Evolutionary conservation across 148 eudicot genomes (phyloP).

Genomic region (Euryodendron excelsum): DNA sequence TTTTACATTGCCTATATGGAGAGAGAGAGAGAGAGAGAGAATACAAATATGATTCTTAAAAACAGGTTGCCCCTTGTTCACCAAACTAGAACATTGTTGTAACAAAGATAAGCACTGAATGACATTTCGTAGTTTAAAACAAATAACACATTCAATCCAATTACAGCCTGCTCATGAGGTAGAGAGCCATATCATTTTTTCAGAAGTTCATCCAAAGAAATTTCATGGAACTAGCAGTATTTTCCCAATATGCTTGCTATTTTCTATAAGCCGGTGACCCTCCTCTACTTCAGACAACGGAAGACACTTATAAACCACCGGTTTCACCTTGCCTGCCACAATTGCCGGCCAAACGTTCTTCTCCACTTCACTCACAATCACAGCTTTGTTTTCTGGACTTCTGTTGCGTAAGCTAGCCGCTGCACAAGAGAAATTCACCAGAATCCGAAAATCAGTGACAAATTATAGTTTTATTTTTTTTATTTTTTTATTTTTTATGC

Average conservation of each 20-base stretch:
- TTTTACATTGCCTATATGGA: too few species aligned
- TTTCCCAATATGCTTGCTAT: slow-evolving; percentile 86
- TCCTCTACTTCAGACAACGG: slow-evolving; percentile 70
- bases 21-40: background rate
- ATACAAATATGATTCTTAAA: too few species aligned
- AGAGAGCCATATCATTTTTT: too few species aligned
- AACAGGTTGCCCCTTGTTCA: too few species aligned
- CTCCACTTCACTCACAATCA: slow-evolving; percentile 80
- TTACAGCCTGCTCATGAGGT: too few species aligned
- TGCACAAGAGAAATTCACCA: slow-evolving; percentile 17
- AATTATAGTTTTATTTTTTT: too few species aligned
- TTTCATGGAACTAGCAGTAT: slow-evolving; percentile 59
- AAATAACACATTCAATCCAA: too few species aligned
- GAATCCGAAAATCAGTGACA: background rate
- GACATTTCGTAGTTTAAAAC: too few species aligned
- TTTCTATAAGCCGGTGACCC: slow-evolving; percentile 77
- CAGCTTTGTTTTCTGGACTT: slow-evolving; percentile 70
- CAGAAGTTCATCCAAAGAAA: too few species aligned
- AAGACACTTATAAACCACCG: slow-evolving; percentile 53
- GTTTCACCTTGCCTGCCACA: slow-evolving; percentile 62
- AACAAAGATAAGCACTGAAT: too few species aligned
- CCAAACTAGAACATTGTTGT: too few species aligned
- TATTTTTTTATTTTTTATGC: too few species aligned
- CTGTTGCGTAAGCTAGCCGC: slow-evolving; percentile 80
- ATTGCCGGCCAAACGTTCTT: slow-evolving; percentile 98